Evolutionary conservation across 331 rosid species (phyloP).

Genomic region (Pyrus hybrid): DNA sequence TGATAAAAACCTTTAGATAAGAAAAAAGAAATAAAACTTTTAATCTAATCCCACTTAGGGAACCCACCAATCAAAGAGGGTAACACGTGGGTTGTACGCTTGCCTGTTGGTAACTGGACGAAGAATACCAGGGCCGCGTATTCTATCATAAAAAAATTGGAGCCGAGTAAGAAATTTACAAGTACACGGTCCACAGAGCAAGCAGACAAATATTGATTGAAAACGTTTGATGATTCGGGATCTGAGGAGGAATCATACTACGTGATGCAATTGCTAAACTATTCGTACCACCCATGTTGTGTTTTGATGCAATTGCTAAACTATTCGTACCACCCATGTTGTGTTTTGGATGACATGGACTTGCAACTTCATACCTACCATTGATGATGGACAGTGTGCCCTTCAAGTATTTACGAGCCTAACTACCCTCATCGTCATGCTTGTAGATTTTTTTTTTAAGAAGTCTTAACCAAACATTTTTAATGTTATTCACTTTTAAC

Average conservation of each 20-base stretch:
- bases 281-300: too few species aligned
- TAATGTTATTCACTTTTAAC: rapidly evolving
- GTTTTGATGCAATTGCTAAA: neutral
- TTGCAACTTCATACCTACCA: neutral
- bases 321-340: too few species aligned
- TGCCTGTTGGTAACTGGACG: neutral
- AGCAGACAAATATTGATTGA: neutral
- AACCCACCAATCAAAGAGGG: neutral
- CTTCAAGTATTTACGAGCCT: neutral
- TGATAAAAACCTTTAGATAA: too few species aligned
- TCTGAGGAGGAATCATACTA: neutral
- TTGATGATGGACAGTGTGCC: neutral
- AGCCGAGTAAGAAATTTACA: neutral
- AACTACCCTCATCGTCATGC: neutral
- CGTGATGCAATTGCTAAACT: too few species aligned
- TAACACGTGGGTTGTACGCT: neutral
- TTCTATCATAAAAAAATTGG: neutral
- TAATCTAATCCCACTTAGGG: neutral
- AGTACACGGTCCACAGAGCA: neutral
- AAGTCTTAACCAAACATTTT: too few species aligned
- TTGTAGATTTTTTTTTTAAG: too few species aligned
- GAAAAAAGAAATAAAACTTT: neutral
- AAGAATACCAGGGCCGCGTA: neutral
- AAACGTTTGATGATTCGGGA: neutral
- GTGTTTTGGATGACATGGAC: neutral